Conservation (phyloP, 345 rosid genomes). For the Heritiera fomes region DNA sequence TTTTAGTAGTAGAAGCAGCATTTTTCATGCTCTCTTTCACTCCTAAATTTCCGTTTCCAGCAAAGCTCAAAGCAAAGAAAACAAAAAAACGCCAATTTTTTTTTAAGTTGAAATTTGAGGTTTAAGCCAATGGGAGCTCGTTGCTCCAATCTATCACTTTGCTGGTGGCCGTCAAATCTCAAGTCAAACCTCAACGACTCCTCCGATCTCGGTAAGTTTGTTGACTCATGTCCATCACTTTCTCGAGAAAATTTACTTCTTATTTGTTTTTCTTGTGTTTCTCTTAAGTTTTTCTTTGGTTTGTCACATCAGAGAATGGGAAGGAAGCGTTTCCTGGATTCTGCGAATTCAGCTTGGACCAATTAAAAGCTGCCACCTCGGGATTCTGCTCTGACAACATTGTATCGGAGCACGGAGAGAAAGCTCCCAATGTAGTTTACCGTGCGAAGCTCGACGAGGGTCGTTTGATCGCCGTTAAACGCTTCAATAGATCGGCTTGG, state of each 20-base stretch:
- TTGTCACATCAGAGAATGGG: conserved; percentile 51
- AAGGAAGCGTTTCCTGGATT: conserved; percentile 54
- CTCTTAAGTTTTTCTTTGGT: not conserved
- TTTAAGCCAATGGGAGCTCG: conserved; percentile 73
- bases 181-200: conserved; percentile 58
- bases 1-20: conserved; percentile 30
- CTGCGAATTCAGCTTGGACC: conserved; percentile 66
- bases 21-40: conserved; percentile 32
- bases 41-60: conserved; percentile 19
- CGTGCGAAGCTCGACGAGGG: conserved; percentile 68
- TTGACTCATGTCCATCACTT: conserved; percentile 24
- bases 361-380: conserved; percentile 59
- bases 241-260: conserved; percentile 23
- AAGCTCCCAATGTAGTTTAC: conserved; percentile 84
- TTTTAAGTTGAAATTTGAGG: not conserved
- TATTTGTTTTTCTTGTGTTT: not conserved
- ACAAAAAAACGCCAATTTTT: not conserved
- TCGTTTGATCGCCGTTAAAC: conserved; percentile 69
- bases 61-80: conserved; percentile 26
- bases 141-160: conserved; percentile 85
- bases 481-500: conserved; percentile 79
- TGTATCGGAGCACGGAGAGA: conserved; percentile 87
- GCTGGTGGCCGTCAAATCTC: conserved; percentile 82
- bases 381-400: conserved; percentile 68
- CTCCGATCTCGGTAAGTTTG: conserved; percentile 72